phyloP scores from a whole-genome alignment of 2,329 filamentous ascomycete species.

The Chalaropsis thielavioides region DNA sequence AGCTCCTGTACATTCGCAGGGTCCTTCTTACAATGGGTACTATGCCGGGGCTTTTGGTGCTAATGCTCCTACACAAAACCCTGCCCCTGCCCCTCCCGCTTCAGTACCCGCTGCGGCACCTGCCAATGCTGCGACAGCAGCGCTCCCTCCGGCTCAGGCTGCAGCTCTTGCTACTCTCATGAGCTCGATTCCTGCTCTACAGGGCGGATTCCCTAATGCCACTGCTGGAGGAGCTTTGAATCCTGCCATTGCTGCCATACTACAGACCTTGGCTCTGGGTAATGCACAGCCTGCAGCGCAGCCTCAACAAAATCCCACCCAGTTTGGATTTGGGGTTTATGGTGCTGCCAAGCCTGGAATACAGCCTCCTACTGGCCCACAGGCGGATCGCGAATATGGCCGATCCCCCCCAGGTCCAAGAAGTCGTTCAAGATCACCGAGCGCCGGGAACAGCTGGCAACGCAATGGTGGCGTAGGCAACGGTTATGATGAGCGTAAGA shows the following conservation, averaged over 20 bases:
- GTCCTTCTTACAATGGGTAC: conserved; percentile 8
- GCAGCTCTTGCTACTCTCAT: conserved; percentile 14
- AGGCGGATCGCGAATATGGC: conserved; percentile 23
- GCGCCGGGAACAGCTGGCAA: conserved; percentile 20
- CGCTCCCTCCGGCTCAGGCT: conserved; percentile 10
- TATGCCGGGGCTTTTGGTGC: conserved; percentile 15
- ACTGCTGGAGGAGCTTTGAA: conserved; percentile 1
- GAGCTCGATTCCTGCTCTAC: conserved; percentile 8
- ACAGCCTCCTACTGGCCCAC: conserved; percentile 14
- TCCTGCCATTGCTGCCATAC: conserved; percentile 11
- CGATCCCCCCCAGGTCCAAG: conserved; percentile 48
- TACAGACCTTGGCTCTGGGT: conserved; percentile 15
- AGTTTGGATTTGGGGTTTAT: conserved; percentile 6
- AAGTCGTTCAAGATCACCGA: conserved; percentile 52
- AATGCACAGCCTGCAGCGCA: not conserved
- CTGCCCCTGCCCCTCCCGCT: conserved; percentile 21
- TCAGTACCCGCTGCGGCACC: conserved; percentile 18
- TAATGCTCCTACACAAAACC: conserved; percentile 19
- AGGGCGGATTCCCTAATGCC: conserved; percentile 11
- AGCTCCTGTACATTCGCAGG: conserved; percentile 20
- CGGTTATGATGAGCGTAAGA: not conserved
- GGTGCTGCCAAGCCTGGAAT: conserved; percentile 8
- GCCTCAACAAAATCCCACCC: not conserved
- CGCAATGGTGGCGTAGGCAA: conserved; percentile 29
- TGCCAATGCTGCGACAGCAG: not conserved